Conservation (phyloP, 2,329 filamentous ascomycete species). For the Hortaea werneckii region DNA sequence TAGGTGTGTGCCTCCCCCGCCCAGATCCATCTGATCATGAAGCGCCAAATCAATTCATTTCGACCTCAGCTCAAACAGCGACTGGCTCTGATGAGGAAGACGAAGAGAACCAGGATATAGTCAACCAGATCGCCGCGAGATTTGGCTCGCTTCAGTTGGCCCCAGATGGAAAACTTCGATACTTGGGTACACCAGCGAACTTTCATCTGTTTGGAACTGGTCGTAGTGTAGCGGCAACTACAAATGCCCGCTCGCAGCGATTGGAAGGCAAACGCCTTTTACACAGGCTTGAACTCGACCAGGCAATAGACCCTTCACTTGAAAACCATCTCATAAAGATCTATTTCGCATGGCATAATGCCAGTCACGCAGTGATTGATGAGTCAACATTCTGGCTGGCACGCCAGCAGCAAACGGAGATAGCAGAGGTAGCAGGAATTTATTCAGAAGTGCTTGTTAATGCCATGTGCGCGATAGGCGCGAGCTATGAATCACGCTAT, state of each 20-base stretch:
- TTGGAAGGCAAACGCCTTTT: not conserved
- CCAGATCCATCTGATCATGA: not conserved
- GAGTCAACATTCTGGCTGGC: conserved; percentile 22
- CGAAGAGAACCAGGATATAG: conserved; percentile 27
- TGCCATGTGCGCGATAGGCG: conserved; percentile 24
- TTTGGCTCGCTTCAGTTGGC: conserved; percentile 36
- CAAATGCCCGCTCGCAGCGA: not conserved
- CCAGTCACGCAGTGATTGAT: conserved; percentile 37
- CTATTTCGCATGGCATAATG: conserved; percentile 41
- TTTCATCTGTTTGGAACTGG: conserved; percentile 1
- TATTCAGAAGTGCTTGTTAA: conserved; percentile 17
- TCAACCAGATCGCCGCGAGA: conserved; percentile 34
- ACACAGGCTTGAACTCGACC: conserved; percentile 20
- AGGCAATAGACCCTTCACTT: conserved; percentile 11
- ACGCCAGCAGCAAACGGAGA: conserved; percentile 4
- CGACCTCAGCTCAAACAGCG: not conserved
- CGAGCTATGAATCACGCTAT: conserved; percentile 27
- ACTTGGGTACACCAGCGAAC: conserved; percentile 34
- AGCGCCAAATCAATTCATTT: not conserved
- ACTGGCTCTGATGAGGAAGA: conserved; percentile 3
- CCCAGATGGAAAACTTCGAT: conserved; percentile 34
- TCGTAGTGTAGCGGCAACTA: not conserved
- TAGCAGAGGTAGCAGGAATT: conserved; percentile 4
- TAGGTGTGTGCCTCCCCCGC: not conserved
- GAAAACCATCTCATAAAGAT: conserved; percentile 37